Conservation (phyloP, 116 monocot genomes). For the Iris pallida region DNA sequence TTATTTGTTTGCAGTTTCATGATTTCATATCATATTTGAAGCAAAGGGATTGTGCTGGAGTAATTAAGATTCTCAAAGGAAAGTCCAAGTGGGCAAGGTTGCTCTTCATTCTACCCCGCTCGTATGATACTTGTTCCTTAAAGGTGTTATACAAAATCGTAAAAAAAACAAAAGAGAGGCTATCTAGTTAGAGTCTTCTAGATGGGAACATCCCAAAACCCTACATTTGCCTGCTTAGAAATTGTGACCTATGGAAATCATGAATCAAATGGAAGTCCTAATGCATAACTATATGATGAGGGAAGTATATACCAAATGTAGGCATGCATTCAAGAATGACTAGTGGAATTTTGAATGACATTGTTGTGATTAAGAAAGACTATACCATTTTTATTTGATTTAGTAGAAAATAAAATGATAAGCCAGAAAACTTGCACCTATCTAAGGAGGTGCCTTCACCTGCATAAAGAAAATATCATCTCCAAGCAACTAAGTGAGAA, state of each 20-base stretch:
- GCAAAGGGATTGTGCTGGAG: conserved; percentile 79
- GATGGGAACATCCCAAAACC: background rate
- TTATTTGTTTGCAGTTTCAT: conserved; percentile 55
- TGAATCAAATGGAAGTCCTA: too few relatives aligned
- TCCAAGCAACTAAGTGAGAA: conserved; percentile 90
- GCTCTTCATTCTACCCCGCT: conserved; percentile 65
- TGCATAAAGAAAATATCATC: conserved; percentile 85
- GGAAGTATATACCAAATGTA: background rate
- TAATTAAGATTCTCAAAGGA: conserved; percentile 63
- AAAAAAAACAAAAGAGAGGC: background rate
- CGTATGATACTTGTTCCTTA: conserved; percentile 45
- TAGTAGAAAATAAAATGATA: background rate
- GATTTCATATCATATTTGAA: too few relatives aligned
- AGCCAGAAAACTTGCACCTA: background rate
- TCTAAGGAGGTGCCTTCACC: conserved; percentile 31
- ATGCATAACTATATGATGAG: conserved; percentile 9
- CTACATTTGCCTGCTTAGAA: too few relatives aligned
- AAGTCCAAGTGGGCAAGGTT: conserved; percentile 51
- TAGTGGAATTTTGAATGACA: too few relatives aligned
- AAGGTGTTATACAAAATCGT: too few relatives aligned
- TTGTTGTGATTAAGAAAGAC: too few relatives aligned
- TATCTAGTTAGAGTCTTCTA: background rate
- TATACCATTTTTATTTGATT: too few relatives aligned
- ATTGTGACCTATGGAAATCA: too few relatives aligned
- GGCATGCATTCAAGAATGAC: background rate